Base-by-base conservation (phyloP, 208 protist genomes). In the Acanthamoeba lenticulata region DNA sequence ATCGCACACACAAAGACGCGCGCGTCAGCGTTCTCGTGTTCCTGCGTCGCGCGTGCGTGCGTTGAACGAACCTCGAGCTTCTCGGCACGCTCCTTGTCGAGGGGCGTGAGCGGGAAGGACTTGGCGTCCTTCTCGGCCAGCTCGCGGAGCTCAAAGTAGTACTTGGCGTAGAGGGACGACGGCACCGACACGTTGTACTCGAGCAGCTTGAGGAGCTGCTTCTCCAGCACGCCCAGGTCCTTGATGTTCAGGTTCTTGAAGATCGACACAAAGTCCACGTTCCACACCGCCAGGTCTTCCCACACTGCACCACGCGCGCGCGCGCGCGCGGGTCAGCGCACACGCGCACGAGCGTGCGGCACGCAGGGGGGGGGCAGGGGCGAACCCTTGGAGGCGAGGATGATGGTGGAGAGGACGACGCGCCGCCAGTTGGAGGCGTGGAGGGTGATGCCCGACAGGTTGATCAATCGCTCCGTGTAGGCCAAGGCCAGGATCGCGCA, bases 241-340 rank as follows among this genome's bases (percentile, higher is more conserved):
- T 94, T 94, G 45, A 94, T 45, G 38, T 42, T 86, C 49, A 94
- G 36, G 55, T 94, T 94, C 36, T 42, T 42, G 52, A 94, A 94
- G 91, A 83, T 72, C 27, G 74, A 44, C 36, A 94, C n/a, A 60
- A 94, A 94, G 44, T 94, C 91, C 44, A 94, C 91, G 29, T 94
- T 94, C 91, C 91, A 94, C 45, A 94, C 91, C 21, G 91, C 91
- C 55, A 72, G 45, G 77, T 94, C 91, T 40, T 94, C 91, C 91
- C 91, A 94, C 45, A 94, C 91, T 93, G n/a, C 21, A 44, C 32
- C 32, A 72, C 24, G 17, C 11, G 34, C 13, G 88, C 42, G 32
- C 34, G 21, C 24, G 15, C 29, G 55, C 9, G 52, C 29, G 47
- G 6, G 52, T 91, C 49, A 38, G 11, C 3, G 17, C 7, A 0